Conservation (phyloP, 2,329 filamentous ascomycete genomes). For the Penicillium sp. region DNA sequence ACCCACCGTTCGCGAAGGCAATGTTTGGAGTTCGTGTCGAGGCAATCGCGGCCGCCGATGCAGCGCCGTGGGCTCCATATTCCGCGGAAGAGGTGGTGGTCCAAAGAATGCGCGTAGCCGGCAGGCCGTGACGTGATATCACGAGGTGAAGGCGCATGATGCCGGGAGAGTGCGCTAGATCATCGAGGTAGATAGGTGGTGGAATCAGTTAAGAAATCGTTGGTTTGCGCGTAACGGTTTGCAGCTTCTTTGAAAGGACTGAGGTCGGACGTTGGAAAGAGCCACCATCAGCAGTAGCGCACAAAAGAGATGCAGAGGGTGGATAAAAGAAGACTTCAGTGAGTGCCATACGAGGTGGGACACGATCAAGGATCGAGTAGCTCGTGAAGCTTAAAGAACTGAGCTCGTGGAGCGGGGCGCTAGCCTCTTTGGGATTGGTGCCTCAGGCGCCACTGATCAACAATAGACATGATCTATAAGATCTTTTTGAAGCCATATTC, state of each 20-base stretch:
- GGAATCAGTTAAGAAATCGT: not conserved
- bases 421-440: constrained; percentile 3
- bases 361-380: constrained; percentile 1
- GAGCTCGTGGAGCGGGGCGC: constrained; percentile 5
- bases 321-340: not conserved
- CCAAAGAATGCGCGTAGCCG: constrained; percentile 68
- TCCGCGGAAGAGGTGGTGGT: constrained; percentile 47
- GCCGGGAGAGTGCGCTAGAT: constrained; percentile 14
- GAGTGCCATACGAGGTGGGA: constrained; percentile 2
- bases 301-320: not conserved
- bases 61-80: constrained; percentile 18
- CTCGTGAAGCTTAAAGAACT: constrained; percentile 10
- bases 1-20: constrained; percentile 45
- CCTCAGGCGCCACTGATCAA: constrained; percentile 5
- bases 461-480: not conserved
- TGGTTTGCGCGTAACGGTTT: constrained; percentile 3
- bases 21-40: constrained; percentile 34
- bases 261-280: no score
- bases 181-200: constrained; percentile 9
- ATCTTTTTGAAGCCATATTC: no score
- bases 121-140: constrained; percentile 67
- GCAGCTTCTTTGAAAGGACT: not conserved
- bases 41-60: constrained; percentile 32
- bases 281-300: not conserved
- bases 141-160: constrained; percentile 67